Evolutionary conservation across 1,284 basidiomycete genomes (phyloP), one percentile per base, ranked within the genome.

Genomic region (Malassezia furfur): DNA sequence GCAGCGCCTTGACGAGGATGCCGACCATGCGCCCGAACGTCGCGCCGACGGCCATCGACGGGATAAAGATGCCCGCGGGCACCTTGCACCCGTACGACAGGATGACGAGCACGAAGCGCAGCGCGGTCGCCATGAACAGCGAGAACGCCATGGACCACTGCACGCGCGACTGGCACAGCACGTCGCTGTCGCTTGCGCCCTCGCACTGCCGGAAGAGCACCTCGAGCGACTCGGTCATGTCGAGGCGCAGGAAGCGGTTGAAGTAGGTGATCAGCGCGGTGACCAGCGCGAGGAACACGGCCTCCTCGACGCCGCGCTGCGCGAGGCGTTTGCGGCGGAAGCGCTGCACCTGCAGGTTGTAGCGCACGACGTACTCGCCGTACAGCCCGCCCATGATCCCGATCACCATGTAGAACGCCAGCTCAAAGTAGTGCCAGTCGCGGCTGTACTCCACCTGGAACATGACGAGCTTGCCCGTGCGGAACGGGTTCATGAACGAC

Each of bases 351-450:
- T 96, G 89, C 52, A 96, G 79, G 74, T 98, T 93, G 79, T 94
- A 94, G 75, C 93, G 96, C 74, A 94, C 87, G 36, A 98, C 85
- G 68, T 98, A 88, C 0, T 90, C 91, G 17, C 94, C 94, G 75
- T 98, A 99, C 1, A 96, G 80, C 37, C 94, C 93, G 35, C 94
- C 94, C 74, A 98, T 96, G 61, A 98, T 81, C 4, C 94, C 94
- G 41, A 98, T 83, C 59, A 98, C 81, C 50, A 96, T 80, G 77
- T 91, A 96, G 32, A 91, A 81, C n/a, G 93, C 84, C 51, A 98
- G 88, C 75, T 96, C 94, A 72, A 98, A 98, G 78, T 94, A 96
- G 75, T 98, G 93, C 94, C 94, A 99, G 69, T 93, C 89, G 30
- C 91, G 82, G 74, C 88, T 89, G 76, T 98, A 98, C 6, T 91